phyloP scores from a whole-genome alignment of 108 stramenopile genomes.

The Epipyxis sp. region DNA sequence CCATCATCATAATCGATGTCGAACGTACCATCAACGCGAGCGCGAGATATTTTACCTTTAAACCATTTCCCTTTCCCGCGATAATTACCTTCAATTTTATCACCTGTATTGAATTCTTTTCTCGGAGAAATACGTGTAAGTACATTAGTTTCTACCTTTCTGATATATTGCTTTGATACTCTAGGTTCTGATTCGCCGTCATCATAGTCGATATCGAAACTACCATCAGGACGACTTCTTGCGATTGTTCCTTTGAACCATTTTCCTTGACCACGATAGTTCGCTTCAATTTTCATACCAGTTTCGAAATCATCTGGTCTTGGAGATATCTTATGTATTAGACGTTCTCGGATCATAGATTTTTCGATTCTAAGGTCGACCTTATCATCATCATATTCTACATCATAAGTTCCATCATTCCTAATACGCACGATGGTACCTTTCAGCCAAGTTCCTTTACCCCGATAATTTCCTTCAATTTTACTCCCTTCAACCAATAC shows the following conservation, averaged over 20 bases:
- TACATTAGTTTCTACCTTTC: not conserved
- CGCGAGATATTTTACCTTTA: not conserved
- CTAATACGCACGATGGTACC: not conserved
- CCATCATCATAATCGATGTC: slow-evolving; percentile 17
- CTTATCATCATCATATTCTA: not conserved
- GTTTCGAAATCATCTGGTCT: not conserved
- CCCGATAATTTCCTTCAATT: not conserved
- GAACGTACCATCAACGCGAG: not conserved
- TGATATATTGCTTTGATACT: not conserved
- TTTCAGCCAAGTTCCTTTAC: not conserved
- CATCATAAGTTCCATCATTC: not conserved
- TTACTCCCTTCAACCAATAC: too few species aligned
- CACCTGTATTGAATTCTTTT: too few species aligned
- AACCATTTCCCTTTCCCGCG: not conserved
- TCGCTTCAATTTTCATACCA: not conserved
- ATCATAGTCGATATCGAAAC: not conserved
- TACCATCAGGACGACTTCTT: not conserved
- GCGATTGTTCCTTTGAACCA: not conserved
- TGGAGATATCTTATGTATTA: not conserved
- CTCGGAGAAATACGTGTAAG: too few species aligned
- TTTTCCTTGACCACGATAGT: not conserved
- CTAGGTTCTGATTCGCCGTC: not conserved
- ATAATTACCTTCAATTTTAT: not conserved
- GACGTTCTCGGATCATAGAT: not conserved
- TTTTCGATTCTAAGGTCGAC: not conserved